phyloP scores from a whole-genome alignment of 257 asterid species.

The Jaltomata sinuosa region DNA sequence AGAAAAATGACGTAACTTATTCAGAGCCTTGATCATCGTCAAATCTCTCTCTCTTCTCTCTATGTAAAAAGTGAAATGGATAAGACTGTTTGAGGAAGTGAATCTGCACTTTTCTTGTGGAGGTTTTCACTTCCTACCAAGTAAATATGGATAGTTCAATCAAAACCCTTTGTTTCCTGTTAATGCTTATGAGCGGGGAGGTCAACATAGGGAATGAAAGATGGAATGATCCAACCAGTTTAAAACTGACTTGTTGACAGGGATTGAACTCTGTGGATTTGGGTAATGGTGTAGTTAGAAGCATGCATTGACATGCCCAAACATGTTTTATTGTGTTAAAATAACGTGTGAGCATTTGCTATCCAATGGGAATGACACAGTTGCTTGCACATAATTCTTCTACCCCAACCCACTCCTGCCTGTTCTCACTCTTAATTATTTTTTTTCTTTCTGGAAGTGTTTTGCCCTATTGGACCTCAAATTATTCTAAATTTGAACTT shows the following conservation, averaged over 20 bases:
- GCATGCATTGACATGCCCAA: constrained; percentile 2
- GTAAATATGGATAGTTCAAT: constrained; percentile 7
- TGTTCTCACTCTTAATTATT: background rate
- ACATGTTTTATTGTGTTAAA: constrained; percentile 3
- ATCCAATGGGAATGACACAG: constrained; percentile 4
- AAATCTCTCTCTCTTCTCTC: background rate
- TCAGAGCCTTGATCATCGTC: background rate
- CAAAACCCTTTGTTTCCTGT: background rate
- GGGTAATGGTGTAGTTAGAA: constrained; percentile 5
- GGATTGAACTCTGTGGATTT: background rate
- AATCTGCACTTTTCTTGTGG: background rate
- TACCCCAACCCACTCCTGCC: background rate
- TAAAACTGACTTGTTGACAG: constrained; percentile 9
- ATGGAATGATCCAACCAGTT: constrained; percentile 7
- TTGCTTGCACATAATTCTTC: background rate
- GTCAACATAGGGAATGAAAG: background rate
- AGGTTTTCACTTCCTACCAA: background rate
- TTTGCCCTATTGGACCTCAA: background rate
- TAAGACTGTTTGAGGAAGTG: constrained; percentile 1
- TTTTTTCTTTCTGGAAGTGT: background rate
- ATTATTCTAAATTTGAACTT: background rate
- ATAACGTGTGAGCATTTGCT: constrained; percentile 9
- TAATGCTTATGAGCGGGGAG: background rate
- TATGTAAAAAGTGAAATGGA: constrained; percentile 5
- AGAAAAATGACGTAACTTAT: background rate